Conservation (phyloP, 2,329 filamentous ascomycete genomes). For the Reticulascus tulasneorum region DNA sequence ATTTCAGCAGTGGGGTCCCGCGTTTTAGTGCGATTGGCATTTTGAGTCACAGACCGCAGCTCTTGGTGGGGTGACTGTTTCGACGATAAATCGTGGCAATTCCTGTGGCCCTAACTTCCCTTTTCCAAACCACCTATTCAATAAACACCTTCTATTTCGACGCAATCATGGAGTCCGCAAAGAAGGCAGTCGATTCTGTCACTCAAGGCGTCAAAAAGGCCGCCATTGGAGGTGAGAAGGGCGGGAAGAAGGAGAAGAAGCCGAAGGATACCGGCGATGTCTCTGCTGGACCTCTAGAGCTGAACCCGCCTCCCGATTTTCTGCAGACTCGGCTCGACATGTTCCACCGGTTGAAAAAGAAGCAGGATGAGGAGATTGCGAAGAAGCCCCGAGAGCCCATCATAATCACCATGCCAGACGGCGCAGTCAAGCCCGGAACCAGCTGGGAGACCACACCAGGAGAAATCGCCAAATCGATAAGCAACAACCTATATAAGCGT, state of each 20-base stretch:
- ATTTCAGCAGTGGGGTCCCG: background rate
- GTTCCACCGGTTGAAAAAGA: constrained; percentile 84
- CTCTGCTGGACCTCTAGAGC: constrained; percentile 40
- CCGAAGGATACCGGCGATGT: constrained; percentile 30
- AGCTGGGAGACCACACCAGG: constrained; percentile 90
- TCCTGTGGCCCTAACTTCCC: background rate
- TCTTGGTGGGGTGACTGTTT: constrained; percentile 14
- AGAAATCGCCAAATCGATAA: constrained; percentile 73
- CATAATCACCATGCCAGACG: constrained; percentile 69
- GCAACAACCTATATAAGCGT: constrained; percentile 79
- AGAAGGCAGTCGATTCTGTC: constrained; percentile 43
- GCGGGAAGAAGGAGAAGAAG: constrained; percentile 46
- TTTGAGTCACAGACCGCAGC: constrained; percentile 8
- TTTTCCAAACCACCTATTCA: constrained; percentile 1
- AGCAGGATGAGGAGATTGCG: constrained; percentile 73
- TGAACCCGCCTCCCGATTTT: constrained; percentile 63
- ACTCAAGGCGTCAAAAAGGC: constrained; percentile 59
- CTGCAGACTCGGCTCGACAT: constrained; percentile 79
- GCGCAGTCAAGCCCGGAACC: constrained; percentile 67
- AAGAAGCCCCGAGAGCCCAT: constrained; percentile 70
- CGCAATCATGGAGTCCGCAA: constrained; percentile 42
- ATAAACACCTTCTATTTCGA: constrained; percentile 5
- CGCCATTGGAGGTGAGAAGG: constrained; percentile 43
- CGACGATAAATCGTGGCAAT: constrained; percentile 5
- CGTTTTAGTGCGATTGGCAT: background rate